phyloP scores from a whole-genome alignment of 1,139 yeast species.

The Pichia norvegensis region DNA sequence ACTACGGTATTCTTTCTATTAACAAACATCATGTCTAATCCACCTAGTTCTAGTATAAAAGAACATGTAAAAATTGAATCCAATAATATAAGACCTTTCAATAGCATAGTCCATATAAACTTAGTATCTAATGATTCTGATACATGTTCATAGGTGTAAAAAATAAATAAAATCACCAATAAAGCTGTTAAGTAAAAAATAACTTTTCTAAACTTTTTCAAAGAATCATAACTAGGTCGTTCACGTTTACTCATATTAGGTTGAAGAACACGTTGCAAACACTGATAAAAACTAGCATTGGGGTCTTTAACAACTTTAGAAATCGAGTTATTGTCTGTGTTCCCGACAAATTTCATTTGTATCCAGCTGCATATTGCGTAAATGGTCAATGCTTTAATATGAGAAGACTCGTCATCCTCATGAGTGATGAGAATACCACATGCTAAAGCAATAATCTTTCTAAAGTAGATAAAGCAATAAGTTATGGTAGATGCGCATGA shows the following conservation, averaged over 20 bases:
- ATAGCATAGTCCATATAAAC: constrained; percentile 7
- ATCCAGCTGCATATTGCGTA: constrained; percentile 20
- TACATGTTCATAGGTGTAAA: background rate
- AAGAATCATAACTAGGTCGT: background rate
- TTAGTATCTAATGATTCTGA: constrained; percentile 3
- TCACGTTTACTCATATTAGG: background rate
- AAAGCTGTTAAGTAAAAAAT: constrained; percentile 9
- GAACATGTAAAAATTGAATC: constrained; percentile 22
- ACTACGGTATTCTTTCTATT: constrained; percentile 6
- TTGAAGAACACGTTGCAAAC: background rate
- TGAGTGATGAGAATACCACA: constrained; percentile 23
- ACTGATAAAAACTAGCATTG: background rate
- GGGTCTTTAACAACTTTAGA: background rate
- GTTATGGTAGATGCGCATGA: constrained; percentile 15
- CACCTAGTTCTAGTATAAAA: constrained; percentile 20
- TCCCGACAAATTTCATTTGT: constrained; percentile 21
- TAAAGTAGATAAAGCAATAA: constrained; percentile 19
- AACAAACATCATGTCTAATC: constrained; percentile 14
- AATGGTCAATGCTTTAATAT: constrained; percentile 20
- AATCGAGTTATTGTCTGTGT: background rate
- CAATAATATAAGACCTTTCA: constrained; percentile 16
- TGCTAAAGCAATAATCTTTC: constrained; percentile 22
- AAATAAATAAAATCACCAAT: constrained; percentile 9
- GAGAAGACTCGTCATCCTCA: constrained; percentile 23
- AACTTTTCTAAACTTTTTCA: constrained; percentile 12